A percentile compares a stretch with the other conserved stretches of the same genome.
Evolutionary conservation across 2,329 filamentous ascomycete species (phyloP).

Genomic region (Cadophora luteo-olivacea): DNA sequence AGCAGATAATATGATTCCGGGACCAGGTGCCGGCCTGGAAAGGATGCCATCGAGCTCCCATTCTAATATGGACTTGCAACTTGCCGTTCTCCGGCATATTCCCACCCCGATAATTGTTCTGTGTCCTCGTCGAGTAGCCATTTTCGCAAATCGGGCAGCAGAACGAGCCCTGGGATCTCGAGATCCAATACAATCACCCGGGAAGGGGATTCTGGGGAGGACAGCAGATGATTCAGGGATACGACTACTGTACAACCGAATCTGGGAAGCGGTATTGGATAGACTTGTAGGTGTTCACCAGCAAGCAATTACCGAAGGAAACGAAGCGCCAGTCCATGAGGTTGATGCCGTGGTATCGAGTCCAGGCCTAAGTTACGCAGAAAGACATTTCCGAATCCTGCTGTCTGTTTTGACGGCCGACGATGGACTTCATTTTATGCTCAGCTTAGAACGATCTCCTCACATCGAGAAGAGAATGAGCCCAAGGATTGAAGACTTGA

Average conservation of each 20-base stretch:
- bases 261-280: conserved; percentile 31
- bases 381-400: conserved; percentile 26
- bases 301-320: not conserved
- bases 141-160: conserved; percentile 34
- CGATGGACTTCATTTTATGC: conserved; percentile 27
- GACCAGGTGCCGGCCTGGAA: not conserved
- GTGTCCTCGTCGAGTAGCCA: conserved; percentile 24
- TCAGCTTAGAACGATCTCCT: conserved; percentile 27
- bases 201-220: conserved; percentile 21
- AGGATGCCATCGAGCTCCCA: conserved; percentile 1
- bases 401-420: conserved; percentile 25
- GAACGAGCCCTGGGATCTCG: conserved; percentile 23
- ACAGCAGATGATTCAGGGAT: conserved; percentile 28
- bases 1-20: not conserved
- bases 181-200: conserved; percentile 20
- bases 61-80: conserved; percentile 32
- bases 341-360: conserved; percentile 25
- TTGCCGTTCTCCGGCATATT: conserved; percentile 32
- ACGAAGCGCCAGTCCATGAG: conserved; percentile 8
- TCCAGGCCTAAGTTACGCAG: conserved; percentile 1
- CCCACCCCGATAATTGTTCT: conserved; percentile 36
- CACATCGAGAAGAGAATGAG: conserved; percentile 9
- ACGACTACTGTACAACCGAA: conserved; percentile 22
- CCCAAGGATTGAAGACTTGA: not conserved
- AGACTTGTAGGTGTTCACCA: conserved; percentile 18